phyloP scores from a whole-genome alignment of 2,329 filamentous ascomycete species.

The Calonectria honghensis region DNA sequence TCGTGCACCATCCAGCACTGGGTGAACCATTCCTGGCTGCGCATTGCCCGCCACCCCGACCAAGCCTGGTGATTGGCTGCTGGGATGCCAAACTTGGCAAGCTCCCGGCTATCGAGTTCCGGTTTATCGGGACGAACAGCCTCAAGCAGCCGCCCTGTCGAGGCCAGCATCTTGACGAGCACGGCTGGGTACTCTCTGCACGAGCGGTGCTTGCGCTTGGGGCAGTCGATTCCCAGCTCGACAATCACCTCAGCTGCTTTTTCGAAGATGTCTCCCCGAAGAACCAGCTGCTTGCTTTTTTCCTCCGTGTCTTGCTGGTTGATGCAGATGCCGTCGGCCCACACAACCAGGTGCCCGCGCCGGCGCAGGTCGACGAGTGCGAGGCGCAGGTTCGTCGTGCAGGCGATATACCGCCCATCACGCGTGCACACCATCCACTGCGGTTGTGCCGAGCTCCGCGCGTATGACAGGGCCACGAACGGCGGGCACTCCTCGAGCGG shows the following conservation, averaged over 20 bases:
- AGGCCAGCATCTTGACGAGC: constrained; percentile 35
- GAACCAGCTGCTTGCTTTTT: constrained; percentile 13
- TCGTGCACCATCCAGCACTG: constrained; percentile 39
- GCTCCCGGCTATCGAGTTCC: constrained; percentile 18
- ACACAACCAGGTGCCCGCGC: constrained; percentile 33
- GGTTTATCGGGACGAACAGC: constrained; percentile 28
- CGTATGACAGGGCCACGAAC: constrained; percentile 39
- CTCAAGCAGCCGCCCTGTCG: constrained; percentile 17
- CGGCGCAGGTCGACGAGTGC: constrained; percentile 26
- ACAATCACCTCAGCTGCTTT: not conserved
- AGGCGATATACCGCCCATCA: constrained; percentile 35
- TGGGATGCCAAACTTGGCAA: constrained; percentile 31
- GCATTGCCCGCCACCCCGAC: constrained; percentile 34
- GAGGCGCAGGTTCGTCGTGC: constrained; percentile 29
- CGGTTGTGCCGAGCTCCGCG: constrained; percentile 29
- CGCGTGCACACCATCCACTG: constrained; percentile 36
- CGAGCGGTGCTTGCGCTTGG: constrained; percentile 20
- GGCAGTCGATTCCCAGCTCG: constrained; percentile 29
- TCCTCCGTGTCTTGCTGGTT: constrained; percentile 28
- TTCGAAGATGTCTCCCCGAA: constrained; percentile 4
- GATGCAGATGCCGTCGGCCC: constrained; percentile 25
- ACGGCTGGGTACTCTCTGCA: constrained; percentile 37
- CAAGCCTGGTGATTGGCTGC: constrained; percentile 30
- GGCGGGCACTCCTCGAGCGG: constrained; percentile 32
- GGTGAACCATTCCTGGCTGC: constrained; percentile 33